Base-by-base conservation (phyloP, 768 basidiomycete genomes). In the Phylloporus sp. region DNA sequence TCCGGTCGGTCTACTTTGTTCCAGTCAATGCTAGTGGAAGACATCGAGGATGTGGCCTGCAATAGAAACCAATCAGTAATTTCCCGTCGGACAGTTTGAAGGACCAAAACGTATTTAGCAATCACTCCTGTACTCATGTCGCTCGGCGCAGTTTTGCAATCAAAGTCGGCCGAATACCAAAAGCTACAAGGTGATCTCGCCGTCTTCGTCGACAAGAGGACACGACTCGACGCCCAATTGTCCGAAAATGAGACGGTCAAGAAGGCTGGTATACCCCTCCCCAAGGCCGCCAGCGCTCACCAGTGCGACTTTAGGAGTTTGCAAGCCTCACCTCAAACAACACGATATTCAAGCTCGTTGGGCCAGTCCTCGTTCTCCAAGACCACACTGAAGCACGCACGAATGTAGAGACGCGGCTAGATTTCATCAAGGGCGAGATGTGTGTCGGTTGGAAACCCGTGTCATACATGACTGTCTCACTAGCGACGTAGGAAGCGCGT, bases 181-280 rank as follows among this genome's bases (percentile, higher is more conserved):
- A 89, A 86, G 58, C 59, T 93, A 8, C 91, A 96, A 61, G 60
- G 68, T 3, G 90, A 94, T 50, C 70, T 92, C 32, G 73, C 82
- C 1, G 74, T 71, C 45, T 74, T 78, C 5, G 84, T 98, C 29
- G 90, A 92, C 54, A 84, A 81, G 13, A 75, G 87, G 35, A 90
- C 95, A 57, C 77, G 80, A 44, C 76, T 97, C n/a, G 95, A 95
- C 52, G 82, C 91, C 0, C 93, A 96, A 63, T 69, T 86, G 35
- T 83, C 85, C 6, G 95, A 97, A 70, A 96, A 93, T 67, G 90
- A 96, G 65, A 71, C 82, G 38, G 95, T 97, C 36, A 82, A 90
- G 64, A 90, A 94, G 79, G 94, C 86, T 31, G 17, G 65, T 33
- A 36, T 24, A 17, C 34, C 14, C 22, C 33, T n/a, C 42, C 36